These are phyloP conservation scores for Fusarium protoensiforme DNA, from an alignment of 2,329 filamentous ascomycete species.

Conservation along the genomic window DNA sequence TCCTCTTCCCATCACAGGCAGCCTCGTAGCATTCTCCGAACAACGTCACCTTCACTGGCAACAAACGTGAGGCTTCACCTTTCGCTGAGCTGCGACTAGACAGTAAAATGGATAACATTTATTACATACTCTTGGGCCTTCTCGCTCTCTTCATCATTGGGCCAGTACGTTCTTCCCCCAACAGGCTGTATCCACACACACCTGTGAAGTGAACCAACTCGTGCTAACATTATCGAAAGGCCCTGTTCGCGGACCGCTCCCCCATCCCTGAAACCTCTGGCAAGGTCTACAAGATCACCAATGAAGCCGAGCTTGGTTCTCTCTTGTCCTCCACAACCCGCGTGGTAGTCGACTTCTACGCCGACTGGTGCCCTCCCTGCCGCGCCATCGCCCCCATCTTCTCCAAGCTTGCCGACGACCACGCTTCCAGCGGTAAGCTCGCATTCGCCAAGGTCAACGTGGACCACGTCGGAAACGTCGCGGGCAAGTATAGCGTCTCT, in stretches of 20 bases:
- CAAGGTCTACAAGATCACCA: conserved; percentile 49
- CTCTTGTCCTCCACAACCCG: conserved; percentile 57
- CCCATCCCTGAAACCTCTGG: conserved; percentile 55
- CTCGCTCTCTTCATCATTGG: conserved; percentile 28
- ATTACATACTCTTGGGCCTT: conserved; percentile 31
- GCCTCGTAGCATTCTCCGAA: neutral
- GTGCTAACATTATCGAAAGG: conserved; percentile 17
- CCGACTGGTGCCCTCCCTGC: conserved; percentile 93
- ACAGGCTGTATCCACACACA: neutral
- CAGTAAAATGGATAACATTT: conserved; percentile 32
- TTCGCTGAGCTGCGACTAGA: neutral
- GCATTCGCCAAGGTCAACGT: conserved; percentile 91
- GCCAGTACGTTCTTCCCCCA: conserved; percentile 10
- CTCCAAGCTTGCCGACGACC: conserved; percentile 37
- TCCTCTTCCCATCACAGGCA: neutral
- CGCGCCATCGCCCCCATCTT: conserved; percentile 84
- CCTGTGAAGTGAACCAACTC: neutral
- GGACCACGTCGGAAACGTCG: conserved; percentile 79
- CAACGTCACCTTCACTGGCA: neutral
- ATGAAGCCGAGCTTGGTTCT: conserved; percentile 40
- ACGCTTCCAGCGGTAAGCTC: conserved; percentile 58
- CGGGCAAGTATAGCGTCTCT: conserved; percentile 79
- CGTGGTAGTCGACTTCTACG: conserved; percentile 85
- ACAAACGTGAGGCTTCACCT: neutral
- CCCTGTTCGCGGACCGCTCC: conserved; percentile 34